These are phyloP conservation scores for Prunus yedoensis DNA, from an alignment of 331 rosid species.

Conservation along the genomic window DNA sequence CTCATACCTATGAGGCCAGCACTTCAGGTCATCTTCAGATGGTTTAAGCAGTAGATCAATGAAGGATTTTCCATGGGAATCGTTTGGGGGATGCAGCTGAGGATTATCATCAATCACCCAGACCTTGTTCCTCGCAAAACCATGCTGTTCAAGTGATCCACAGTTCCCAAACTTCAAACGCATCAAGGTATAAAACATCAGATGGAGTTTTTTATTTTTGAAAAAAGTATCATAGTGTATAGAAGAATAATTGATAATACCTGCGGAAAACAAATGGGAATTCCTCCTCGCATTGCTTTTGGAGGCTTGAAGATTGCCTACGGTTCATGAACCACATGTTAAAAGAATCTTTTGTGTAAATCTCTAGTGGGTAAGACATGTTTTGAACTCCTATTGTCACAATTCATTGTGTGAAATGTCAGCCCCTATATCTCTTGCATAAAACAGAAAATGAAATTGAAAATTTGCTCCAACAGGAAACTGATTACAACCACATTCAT, in stretches of 20 bases:
- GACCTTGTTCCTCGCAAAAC: slow-evolving; percentile 84
- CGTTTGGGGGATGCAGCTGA: slow-evolving; percentile 50
- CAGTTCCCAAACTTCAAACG: slow-evolving; percentile 76
- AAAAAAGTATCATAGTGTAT: not conserved
- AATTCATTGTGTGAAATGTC: not conserved
- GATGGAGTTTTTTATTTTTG: slow-evolving; percentile 2
- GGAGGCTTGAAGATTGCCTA: slow-evolving; percentile 70
- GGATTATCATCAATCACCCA: slow-evolving; percentile 79
- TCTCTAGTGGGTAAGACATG: slow-evolving; percentile 13
- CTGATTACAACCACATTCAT: too few relatives aligned
- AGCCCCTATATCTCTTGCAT: too few relatives aligned
- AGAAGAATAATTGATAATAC: slow-evolving; percentile 34
- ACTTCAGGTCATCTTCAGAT: slow-evolving; percentile 72
- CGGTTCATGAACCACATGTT: slow-evolving; percentile 9
- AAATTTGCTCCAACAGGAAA: too few relatives aligned
- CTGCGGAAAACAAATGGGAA: slow-evolving; percentile 90
- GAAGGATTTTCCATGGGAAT: slow-evolving; percentile 57
- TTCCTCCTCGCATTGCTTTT: slow-evolving; percentile 86
- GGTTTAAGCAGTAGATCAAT: slow-evolving; percentile 75
- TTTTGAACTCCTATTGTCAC: not conserved
- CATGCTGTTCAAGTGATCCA: slow-evolving; percentile 79
- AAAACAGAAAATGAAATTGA: too few relatives aligned
- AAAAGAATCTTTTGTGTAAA: slow-evolving; percentile 6
- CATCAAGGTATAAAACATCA: slow-evolving; percentile 20
- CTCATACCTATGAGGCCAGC: slow-evolving; percentile 82